Evolutionary conservation across 805 yeast genomes (phyloP).

Genomic region (Starmerella khaoyaiensis): DNA sequence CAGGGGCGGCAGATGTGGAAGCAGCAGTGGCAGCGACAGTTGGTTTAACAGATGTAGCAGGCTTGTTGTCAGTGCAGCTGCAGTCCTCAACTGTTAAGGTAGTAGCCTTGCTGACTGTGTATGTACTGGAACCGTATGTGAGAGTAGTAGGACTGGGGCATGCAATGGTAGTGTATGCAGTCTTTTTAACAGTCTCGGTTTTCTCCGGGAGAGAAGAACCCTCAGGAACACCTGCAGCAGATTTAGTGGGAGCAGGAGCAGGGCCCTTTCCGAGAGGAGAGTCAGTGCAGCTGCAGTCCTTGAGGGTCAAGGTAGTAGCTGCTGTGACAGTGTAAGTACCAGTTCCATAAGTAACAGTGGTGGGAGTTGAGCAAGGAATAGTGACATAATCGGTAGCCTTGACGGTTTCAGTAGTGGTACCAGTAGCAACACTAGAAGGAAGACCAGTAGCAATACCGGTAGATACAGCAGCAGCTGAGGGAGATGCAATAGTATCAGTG

Average conservation of each 20-base stretch:
- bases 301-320: slow-evolving; percentile 47
- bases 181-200: slow-evolving; percentile 16
- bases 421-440: not conserved
- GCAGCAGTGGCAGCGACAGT: slow-evolving; percentile 1
- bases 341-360: slow-evolving; percentile 19
- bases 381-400: slow-evolving; percentile 19
- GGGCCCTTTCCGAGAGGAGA: slow-evolving; percentile 46
- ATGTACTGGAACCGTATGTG: slow-evolving; percentile 30
- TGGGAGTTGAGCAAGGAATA: slow-evolving; percentile 20
- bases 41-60: not conserved
- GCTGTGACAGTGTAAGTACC: slow-evolving; percentile 33
- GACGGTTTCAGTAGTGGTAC: slow-evolving; percentile 12
- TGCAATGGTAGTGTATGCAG: slow-evolving; percentile 18
- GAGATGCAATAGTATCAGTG: slow-evolving; percentile 32
- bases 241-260: slow-evolving; percentile 7
- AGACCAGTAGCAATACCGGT: slow-evolving; percentile 9
- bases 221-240: slow-evolving; percentile 5
- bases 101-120: slow-evolving; percentile 37
- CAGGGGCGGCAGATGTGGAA: not conserved
- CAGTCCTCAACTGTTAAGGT: slow-evolving; percentile 42
- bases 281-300: slow-evolving; percentile 51
- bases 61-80: not conserved
- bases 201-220: slow-evolving; percentile 2
- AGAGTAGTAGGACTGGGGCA: slow-evolving; percentile 22
- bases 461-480: slow-evolving; percentile 11